Base-by-base conservation (phyloP, 768 basidiomycete species). In the Mycena galopus region DNA sequence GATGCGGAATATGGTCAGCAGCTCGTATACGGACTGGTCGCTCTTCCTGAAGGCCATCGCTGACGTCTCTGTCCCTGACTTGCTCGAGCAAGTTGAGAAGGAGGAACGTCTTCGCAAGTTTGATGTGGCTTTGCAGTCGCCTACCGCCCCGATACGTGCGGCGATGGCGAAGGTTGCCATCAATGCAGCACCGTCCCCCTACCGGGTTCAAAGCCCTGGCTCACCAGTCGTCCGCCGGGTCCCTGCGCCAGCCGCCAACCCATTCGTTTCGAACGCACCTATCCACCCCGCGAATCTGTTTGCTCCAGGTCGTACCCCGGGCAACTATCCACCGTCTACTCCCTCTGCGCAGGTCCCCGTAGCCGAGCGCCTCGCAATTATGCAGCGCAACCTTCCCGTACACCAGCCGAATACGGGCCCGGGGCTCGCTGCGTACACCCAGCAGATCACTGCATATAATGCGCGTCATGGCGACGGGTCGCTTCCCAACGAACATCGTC, bases 401-500 rank as follows among this genome's bases (percentile, higher is more conserved):
- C 69, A 71, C 30, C 63, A 78, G 5, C 78, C 73, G 1, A 35
- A 75, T 57, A 78, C 75, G 1, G 35, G 71, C 21, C 76, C 60
- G 2, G 79, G 78, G 0, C 63, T 23, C 2, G 27, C 65, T 0
- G 60, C 69, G 5, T 78, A 78, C 35, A 30, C 68, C 0, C 57
- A 65, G 3, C 69, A 74, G 29, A 29, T 78, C 9, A 44, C 47
- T 1, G 51, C 42, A 0, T 79, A 66, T 63, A 27, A 67, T 0
- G 27, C 60, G 0, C 30, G n/a, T 1, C 23, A 71, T 32, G 32
- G 32, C 0, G 44, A 64, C 0, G 3, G 57, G 60, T 1, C 78
- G 75, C 9, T 77, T 73, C 56, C 79, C 79, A 10, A 71, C n/a
- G 75, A 73, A 47, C 10, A 53, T 14, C 67, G 72, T 1, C 78